These are phyloP conservation scores for Arxiozyma slooffiae DNA, from an alignment of 1,139 yeast species.

Conservation along the genomic window DNA sequence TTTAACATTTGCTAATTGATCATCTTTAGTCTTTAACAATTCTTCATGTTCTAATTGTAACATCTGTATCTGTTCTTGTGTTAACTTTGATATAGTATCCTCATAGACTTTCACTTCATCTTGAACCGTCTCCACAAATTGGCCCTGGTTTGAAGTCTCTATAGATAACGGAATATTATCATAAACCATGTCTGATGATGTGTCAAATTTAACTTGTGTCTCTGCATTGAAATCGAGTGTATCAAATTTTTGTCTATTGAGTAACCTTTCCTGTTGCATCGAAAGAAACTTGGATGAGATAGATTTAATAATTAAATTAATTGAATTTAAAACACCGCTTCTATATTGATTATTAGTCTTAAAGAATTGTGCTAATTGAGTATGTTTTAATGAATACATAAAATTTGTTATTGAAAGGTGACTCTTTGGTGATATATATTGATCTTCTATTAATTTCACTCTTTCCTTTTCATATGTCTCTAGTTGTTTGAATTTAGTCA, in stretches of 20 bases:
- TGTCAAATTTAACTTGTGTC: not conserved
- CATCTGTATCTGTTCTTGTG: slow-evolving; percentile 58
- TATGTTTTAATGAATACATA: slow-evolving; percentile 5
- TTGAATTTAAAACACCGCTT: slow-evolving; percentile 24
- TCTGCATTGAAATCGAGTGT: slow-evolving; percentile 13
- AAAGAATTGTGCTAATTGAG: slow-evolving; percentile 9
- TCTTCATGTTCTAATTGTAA: slow-evolving; percentile 66
- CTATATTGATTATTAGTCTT: slow-evolving; percentile 24
- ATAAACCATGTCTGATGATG: not conserved
- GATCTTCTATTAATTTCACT: slow-evolving; percentile 17
- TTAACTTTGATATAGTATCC: slow-evolving; percentile 31
- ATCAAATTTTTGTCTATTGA: slow-evolving; percentile 21
- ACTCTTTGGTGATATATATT: slow-evolving; percentile 2
- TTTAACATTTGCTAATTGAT: slow-evolving; percentile 60
- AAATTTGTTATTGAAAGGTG: slow-evolving; percentile 5
- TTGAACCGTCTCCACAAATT: slow-evolving; percentile 25
- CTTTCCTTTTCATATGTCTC: slow-evolving; percentile 44
- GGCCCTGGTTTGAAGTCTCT: not conserved
- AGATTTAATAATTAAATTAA: slow-evolving; percentile 20
- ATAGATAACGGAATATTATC: not conserved
- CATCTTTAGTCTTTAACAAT: slow-evolving; percentile 48
- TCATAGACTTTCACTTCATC: slow-evolving; percentile 28
- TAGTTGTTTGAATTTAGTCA: slow-evolving; percentile 41
- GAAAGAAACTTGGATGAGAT: slow-evolving; percentile 21
- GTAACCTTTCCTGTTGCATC: slow-evolving; percentile 26